A percentile compares a stretch with the other conserved stretches of the same genome.
Evolutionary conservation across 331 rosid genomes (phyloP).

Genomic region (Spiraea crenata): DNA sequence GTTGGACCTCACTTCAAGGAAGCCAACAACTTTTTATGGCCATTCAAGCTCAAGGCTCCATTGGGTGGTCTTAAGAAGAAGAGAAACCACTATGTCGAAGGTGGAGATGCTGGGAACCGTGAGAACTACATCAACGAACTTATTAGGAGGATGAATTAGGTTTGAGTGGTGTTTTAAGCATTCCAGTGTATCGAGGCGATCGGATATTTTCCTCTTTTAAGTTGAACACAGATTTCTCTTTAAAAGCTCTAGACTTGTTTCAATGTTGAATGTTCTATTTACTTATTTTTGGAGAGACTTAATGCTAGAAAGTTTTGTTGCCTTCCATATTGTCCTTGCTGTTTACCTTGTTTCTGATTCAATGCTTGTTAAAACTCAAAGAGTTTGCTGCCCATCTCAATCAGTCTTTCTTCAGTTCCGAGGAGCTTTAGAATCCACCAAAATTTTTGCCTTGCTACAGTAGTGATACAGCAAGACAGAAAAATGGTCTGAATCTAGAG

Average conservation of each 20-base stretch:
- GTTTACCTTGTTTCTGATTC: no score
- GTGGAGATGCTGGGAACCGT: constrained; percentile 90
- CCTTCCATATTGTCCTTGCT: neutral
- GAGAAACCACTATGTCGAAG: constrained; percentile 91
- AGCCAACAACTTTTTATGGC: constrained; percentile 95
- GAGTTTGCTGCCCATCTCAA: no score
- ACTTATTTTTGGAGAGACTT: constrained; percentile 1
- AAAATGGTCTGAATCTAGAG: no score
- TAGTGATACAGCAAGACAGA: no score
- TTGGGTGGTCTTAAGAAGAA: constrained; percentile 89
- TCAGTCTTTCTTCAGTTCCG: no score
- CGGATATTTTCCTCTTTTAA: neutral
- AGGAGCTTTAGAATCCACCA: no score
- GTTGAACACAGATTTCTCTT: neutral
- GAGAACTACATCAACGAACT: constrained; percentile 87
- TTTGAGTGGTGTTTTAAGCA: neutral
- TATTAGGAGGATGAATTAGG: constrained; percentile 84
- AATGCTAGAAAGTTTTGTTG: constrained; percentile 24
- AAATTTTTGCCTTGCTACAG: no score
- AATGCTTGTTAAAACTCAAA: no score
- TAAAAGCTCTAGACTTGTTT: neutral
- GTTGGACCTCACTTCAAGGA: constrained; percentile 92
- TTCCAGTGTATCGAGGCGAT: neutral
- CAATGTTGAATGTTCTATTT: neutral
- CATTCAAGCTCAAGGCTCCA: constrained; percentile 91